Base-by-base conservation (phyloP, 2,329 filamentous ascomycete genomes). In the Emergomyces orientalis region DNA sequence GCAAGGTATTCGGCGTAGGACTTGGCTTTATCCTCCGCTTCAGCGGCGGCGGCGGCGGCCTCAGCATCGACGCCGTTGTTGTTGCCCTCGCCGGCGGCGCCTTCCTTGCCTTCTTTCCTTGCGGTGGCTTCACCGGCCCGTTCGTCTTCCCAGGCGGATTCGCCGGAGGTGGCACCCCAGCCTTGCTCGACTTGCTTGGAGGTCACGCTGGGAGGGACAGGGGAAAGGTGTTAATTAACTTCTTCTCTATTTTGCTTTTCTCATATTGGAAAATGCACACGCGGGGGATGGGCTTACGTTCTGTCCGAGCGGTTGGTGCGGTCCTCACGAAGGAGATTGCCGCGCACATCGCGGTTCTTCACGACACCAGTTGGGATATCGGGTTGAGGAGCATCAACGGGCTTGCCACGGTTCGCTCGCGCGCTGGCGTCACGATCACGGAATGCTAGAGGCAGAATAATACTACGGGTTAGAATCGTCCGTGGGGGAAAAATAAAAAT, bases 81-180 rank as follows among this genome's bases (percentile, higher is more conserved):
- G 63, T 74, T 74, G 68, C 81, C 79, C 64, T 78, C 79, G 67
- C 74, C 79, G 67, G 77, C 79, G 69, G 80, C 76, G 67, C 81
- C 84, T 65, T 91, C 88, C 80, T 89, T 91, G 80, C 90, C 84
- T 74, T 97, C 93, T 68, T 83, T 81, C 79, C 90, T 84, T 69
- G 94, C 94, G 70, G 97, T 95, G 71, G 86, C 88, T 77, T 95
- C 91, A 71, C 89, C 94, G 70, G 88, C 91, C 79, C 90, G 86
- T 84, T 97, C 94, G 72, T 97, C 94, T 74, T 89, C 89, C 80
- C 89, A 86, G 80, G 95, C 91, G 74, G 88, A 88, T 66, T 87
- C 81, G 72, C 91, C 94, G 74, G 90, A 88, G 70, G 84, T 83
- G 73, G 85, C 87, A 71, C 93, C 94, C 91, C 93, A 97, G 71